Evolutionary conservation across 306 rosid genomes (phyloP).

Genomic region (Vigna reflexopilosa): DNA sequence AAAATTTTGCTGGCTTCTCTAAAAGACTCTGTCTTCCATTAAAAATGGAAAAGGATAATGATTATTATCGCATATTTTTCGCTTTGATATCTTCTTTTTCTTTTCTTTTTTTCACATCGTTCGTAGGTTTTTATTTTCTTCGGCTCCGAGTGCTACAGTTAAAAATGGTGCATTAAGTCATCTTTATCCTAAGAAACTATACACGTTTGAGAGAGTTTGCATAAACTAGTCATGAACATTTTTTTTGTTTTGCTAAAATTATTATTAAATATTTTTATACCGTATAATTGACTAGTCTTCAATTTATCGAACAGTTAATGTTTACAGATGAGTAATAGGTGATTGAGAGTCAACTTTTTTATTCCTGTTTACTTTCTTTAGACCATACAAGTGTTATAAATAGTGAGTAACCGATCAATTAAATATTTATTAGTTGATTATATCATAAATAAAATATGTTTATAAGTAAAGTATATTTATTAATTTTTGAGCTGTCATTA

Average conservation of each 20-base stretch:
- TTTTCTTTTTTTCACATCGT: not conserved
- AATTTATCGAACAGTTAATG: too few species aligned
- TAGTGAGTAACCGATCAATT: too few species aligned
- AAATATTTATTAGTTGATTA: too few species aligned
- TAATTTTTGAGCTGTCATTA: too few species aligned
- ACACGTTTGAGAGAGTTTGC: not conserved
- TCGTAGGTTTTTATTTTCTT: not conserved
- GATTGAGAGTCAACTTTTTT: too few species aligned
- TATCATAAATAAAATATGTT: too few species aligned
- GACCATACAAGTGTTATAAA: too few species aligned
- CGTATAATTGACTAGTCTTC: accelerated
- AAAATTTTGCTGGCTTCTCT: conserved; percentile 49
- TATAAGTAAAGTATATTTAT: too few species aligned
- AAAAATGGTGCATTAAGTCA: not conserved
- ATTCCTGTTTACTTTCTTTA: too few species aligned
- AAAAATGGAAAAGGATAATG: not conserved
- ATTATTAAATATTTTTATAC: too few species aligned
- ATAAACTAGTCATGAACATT: not conserved
- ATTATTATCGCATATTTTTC: not conserved
- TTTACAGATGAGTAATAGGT: too few species aligned
- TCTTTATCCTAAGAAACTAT: not conserved
- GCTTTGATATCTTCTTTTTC: not conserved
- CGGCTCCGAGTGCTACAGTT: not conserved
- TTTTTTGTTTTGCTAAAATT: too few species aligned
- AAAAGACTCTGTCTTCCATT: conserved; percentile 21